Conservation (phyloP, 148 eudicot species). For the Spergularia bocconei region DNA sequence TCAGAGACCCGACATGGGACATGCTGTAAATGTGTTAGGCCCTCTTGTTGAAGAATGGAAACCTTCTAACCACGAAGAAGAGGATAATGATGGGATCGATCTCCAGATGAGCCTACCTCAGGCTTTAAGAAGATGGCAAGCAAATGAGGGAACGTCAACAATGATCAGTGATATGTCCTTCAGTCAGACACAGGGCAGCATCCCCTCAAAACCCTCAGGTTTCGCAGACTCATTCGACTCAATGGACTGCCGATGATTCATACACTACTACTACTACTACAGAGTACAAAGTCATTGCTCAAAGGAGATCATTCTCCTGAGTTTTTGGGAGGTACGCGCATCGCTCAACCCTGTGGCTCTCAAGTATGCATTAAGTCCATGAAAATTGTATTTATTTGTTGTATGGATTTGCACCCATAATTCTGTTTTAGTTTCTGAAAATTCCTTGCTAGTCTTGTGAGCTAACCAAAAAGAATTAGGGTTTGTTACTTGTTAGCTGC, state of each 20-base stretch:
- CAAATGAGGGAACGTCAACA: conserved; percentile 36
- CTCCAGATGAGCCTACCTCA: conserved; percentile 37
- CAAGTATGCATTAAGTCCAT: conserved; percentile 16
- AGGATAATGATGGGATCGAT: conserved; percentile 30
- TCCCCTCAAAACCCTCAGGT: conserved; percentile 53
- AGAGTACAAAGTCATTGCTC: not conserved
- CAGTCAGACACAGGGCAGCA: conserved; percentile 43
- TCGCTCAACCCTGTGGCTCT: conserved; percentile 5
- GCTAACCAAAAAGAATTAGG: not conserved
- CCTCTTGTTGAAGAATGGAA: conserved; percentile 40
- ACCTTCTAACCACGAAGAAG: conserved; percentile 34
- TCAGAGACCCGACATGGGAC: conserved; percentile 40
- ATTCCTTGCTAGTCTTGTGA: conserved; percentile 13
- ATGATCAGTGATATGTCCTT: conserved; percentile 38
- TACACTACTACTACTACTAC: too few relatives aligned
- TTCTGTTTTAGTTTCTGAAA: not conserved
- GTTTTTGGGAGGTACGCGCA: conserved; percentile 1
- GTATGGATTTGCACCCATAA: not conserved
- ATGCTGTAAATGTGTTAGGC: conserved; percentile 34
- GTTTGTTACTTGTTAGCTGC: conserved; percentile 9
- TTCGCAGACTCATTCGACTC: conserved; percentile 52
- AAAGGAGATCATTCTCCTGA: not conserved
- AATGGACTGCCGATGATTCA: conserved; percentile 39
- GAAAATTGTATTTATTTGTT: conserved; percentile 16
- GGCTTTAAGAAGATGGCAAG: conserved; percentile 33